Conservation (phyloP, 73 alveolate species). For the Paramecium sonneborni region DNA sequence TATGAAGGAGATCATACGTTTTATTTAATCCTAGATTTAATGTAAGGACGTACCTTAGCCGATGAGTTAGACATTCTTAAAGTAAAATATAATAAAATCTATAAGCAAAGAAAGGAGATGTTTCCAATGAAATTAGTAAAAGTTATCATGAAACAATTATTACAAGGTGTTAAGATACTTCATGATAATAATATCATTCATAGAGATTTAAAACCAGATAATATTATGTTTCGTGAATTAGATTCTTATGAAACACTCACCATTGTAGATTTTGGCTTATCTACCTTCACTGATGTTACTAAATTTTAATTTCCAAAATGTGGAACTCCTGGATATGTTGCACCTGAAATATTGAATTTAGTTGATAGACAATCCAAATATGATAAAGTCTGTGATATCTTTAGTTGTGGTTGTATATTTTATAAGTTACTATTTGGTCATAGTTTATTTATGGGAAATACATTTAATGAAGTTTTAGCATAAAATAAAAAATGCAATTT, state of each 20-base stretch:
- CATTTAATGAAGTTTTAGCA: constrained; percentile 64
- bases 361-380: constrained; percentile 50
- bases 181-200: constrained; percentile 53
- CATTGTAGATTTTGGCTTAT: constrained; percentile 65
- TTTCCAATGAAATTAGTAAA: constrained; percentile 36
- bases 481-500: constrained; percentile 44
- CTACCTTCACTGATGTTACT: constrained; percentile 44
- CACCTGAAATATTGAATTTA: constrained; percentile 77
- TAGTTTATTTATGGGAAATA: constrained; percentile 59
- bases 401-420: constrained; percentile 63
- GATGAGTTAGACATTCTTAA: constrained; percentile 23
- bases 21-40: constrained; percentile 53
- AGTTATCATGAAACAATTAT: constrained; percentile 43
- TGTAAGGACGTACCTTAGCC: constrained; percentile 55
- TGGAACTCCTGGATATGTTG: constrained; percentile 84
- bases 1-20: constrained; percentile 66
- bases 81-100: background rate
- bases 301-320: constrained; percentile 58
- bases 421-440: constrained; percentile 51
- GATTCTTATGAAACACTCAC: constrained; percentile 46
- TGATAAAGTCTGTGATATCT: constrained; percentile 60
- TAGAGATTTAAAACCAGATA: constrained; percentile 69
- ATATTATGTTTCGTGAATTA: constrained; percentile 45
- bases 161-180: constrained; percentile 45
- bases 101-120: constrained; percentile 20